Conservation (phyloP, 1,284 basidiomycete genomes). For the Kwoniella shivajii region DNA sequence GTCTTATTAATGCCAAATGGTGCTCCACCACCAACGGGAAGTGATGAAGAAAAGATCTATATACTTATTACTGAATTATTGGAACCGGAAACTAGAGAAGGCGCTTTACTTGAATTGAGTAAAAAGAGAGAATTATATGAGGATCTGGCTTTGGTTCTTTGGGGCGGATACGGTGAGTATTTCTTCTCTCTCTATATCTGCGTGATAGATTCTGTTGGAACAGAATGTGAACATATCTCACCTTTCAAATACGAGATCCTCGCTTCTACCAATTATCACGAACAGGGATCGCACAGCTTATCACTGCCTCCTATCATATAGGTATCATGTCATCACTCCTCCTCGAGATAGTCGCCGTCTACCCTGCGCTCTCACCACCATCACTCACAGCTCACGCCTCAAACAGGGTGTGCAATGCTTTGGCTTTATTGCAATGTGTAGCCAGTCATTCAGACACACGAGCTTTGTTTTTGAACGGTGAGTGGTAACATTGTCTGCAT, state of each 20-base stretch:
- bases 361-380: conserved; percentile 92
- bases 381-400: conserved; percentile 96
- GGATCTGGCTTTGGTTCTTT: conserved; percentile 93
- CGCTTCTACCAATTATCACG: no score
- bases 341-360: conserved; percentile 98
- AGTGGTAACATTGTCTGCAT: conserved; percentile 38
- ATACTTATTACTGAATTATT: conserved; percentile 58
- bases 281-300: neutral
- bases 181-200: neutral
- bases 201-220: no score
- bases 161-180: conserved; percentile 94
- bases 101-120: conserved; percentile 89
- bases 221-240: no score
- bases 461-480: conserved; percentile 87
- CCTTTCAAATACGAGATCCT: no score
- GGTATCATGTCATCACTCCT: conserved; percentile 98
- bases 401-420: conserved; percentile 99
- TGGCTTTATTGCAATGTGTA: conserved; percentile 96
- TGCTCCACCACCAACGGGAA: conserved; percentile 45
- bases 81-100: conserved; percentile 69
- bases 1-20: conserved; percentile 51
- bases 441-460: conserved; percentile 93
- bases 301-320: no score
- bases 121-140: conserved; percentile 99
- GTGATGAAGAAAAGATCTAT: conserved; percentile 60